A percentile compares a stretch with the other conserved stretches of the same genome.
Evolutionary conservation across 352 stramenopile species (phyloP).

Genomic region (Globisporangium splendens): DNA sequence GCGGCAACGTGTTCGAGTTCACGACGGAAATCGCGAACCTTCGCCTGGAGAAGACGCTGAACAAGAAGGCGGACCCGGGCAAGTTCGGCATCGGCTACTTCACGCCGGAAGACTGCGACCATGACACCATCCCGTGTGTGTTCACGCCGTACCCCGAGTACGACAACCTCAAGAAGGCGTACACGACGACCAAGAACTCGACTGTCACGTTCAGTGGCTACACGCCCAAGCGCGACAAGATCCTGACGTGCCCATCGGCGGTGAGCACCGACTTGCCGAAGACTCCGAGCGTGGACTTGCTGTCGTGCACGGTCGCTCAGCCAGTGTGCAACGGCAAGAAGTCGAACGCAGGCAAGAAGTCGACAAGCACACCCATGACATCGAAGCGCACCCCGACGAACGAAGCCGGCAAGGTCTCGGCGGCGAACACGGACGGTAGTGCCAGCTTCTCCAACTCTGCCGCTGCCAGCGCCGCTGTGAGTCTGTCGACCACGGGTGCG

Average conservation of each 20-base stretch:
- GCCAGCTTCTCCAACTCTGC: slow-evolving; percentile 8
- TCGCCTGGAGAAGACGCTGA: slow-evolving; percentile 21
- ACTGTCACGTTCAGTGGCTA: slow-evolving; percentile 40
- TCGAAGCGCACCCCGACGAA: slow-evolving; percentile 13
- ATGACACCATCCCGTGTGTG: slow-evolving; percentile 43
- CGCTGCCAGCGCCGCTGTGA: neutral
- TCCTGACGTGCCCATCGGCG: slow-evolving; percentile 37
- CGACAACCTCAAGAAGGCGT: slow-evolving; percentile 67
- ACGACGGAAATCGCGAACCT: slow-evolving; percentile 61
- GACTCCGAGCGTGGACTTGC: slow-evolving; percentile 26
- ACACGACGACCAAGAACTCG: slow-evolving; percentile 61
- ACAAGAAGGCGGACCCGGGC: slow-evolving; percentile 32
- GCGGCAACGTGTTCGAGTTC: slow-evolving; percentile 79
- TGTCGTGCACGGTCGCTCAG: slow-evolving; percentile 46
- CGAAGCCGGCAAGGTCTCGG: slow-evolving; percentile 10
- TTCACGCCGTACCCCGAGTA: slow-evolving; percentile 76
- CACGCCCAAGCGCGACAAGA: slow-evolving; percentile 25
- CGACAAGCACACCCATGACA: slow-evolving; percentile 15
- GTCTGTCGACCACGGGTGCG: slow-evolving; percentile 4
- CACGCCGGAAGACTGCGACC: slow-evolving; percentile 58
- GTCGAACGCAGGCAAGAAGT: slow-evolving; percentile 52
- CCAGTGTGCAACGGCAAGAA: slow-evolving; percentile 51
- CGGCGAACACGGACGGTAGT: slow-evolving; percentile 8
- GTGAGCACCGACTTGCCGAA: slow-evolving; percentile 22
- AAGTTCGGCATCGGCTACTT: slow-evolving; percentile 82